Evolutionary conservation across 768 basidiomycete species (phyloP).

Genomic region (Pholiota conissans): DNA sequence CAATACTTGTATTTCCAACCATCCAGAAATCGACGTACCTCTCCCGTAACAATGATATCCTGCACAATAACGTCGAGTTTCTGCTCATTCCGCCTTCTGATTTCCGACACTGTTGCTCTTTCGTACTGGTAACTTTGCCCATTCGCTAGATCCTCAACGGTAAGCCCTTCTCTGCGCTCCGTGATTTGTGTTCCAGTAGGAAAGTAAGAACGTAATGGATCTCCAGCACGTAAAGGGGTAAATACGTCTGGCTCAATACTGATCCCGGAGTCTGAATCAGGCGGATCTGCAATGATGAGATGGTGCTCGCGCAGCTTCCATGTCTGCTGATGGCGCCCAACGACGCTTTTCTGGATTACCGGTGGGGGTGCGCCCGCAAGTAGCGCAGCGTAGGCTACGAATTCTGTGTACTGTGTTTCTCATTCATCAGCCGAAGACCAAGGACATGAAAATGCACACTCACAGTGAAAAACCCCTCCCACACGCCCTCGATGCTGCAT

Average conservation of each 20-base stretch:
- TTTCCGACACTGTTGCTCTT: constrained; percentile 18
- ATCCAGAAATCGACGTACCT: constrained; percentile 41
- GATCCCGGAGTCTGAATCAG: constrained; percentile 31
- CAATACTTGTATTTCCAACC: not conserved
- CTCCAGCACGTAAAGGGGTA: constrained; percentile 52
- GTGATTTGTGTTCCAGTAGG: constrained; percentile 50
- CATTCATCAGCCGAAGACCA: not conserved
- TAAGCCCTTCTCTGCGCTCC: constrained; percentile 48
- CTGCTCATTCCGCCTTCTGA: constrained; percentile 13
- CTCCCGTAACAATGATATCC: constrained; percentile 75
- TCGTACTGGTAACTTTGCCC: constrained; percentile 30
- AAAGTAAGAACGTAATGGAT: constrained; percentile 53
- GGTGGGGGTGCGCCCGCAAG: constrained; percentile 67
- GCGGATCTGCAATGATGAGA: constrained; percentile 34
- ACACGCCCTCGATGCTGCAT: constrained; percentile 66
- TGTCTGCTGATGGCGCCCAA: constrained; percentile 85
- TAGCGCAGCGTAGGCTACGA: constrained; percentile 78
- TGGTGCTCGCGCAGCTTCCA: constrained; percentile 87
- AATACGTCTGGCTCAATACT: constrained; percentile 28
- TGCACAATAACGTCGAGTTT: constrained; percentile 27
- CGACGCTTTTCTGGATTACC: constrained; percentile 68
- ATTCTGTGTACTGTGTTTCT: constrained; percentile 76
- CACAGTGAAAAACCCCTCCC: constrained; percentile 81
- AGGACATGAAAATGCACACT: constrained; percentile 15
- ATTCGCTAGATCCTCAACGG: constrained; percentile 44